Conservation (phyloP, 2,329 filamentous ascomycete genomes). For the Ceratocystis alfenasii region DNA sequence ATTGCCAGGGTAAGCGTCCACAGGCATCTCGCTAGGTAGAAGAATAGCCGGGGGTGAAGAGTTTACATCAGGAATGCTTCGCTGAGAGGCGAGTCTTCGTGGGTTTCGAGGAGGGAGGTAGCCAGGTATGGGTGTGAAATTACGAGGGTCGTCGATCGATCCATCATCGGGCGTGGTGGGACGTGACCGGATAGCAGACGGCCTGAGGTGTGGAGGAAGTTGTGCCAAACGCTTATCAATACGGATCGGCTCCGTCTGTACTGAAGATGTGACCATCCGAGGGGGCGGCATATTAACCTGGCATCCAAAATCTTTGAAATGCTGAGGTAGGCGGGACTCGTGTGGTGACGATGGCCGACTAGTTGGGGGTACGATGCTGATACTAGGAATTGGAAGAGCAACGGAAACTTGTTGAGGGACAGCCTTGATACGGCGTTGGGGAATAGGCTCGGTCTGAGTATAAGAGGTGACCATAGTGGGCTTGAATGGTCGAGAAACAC, state of each 20-base stretch:
- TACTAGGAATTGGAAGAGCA: slow-evolving; percentile 59
- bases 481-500: slow-evolving; percentile 26
- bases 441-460: slow-evolving; percentile 49
- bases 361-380: slow-evolving; percentile 78
- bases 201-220: slow-evolving; percentile 65
- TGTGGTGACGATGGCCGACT: slow-evolving; percentile 72
- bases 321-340: slow-evolving; percentile 62
- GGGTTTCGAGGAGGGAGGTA: slow-evolving; percentile 49
- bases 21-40: slow-evolving; percentile 32
- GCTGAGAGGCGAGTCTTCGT: slow-evolving; percentile 39
- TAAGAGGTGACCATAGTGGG: slow-evolving; percentile 41
- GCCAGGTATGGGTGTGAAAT: slow-evolving; percentile 43
- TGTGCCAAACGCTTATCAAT: slow-evolving; percentile 65
- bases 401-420: slow-evolving; percentile 28
- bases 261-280: slow-evolving; percentile 29
- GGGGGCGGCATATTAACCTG: slow-evolving; percentile 48
- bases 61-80: slow-evolving; percentile 37
- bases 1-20: slow-evolving; percentile 63
- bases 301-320: slow-evolving; percentile 69
- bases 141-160: slow-evolving; percentile 27
- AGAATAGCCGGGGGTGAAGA: slow-evolving; percentile 37
- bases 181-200: slow-evolving; percentile 57
- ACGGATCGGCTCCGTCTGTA: slow-evolving; percentile 87
- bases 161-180: slow-evolving; percentile 42
- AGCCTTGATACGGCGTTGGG: slow-evolving; percentile 23